Base-by-base conservation (phyloP, 257 asterid genomes). In the Penstemon davidsonii region DNA sequence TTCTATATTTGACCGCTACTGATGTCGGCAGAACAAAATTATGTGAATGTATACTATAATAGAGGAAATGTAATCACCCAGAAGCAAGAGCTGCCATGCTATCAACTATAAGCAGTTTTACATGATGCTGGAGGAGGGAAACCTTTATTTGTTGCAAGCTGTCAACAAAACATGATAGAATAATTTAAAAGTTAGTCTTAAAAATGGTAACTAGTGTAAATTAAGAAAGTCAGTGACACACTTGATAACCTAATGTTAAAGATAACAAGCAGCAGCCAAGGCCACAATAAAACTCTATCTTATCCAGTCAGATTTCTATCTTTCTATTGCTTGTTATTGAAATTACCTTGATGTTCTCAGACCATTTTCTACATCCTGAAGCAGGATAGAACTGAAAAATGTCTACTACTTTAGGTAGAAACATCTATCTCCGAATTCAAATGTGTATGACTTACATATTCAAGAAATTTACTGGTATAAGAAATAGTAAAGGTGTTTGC, bases 11-110 rank as follows among this genome's bases (percentile, higher is more conserved):
- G 52, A 46, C 52, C 6, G 52, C 12, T 46, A 49, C 39, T 33
- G 19, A 42, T 45, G 45, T 60, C 47, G 15, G 19, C 45, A 9
- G 60, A 42, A 67, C 8, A 4, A 6, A 47, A 57, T 25, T 42
- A 43, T 36, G 41, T 50, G 64, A 60, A 53, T 4, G 44, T 56
- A 39, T 60, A 57, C 33, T 50, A 65, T 49, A 66, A 73, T 7
- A 64, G 56, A 61, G 73, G 66, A 59, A 68, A 74, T 36, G 61
- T 54, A 76, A 73, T 81, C 68, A 91, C 97, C 92, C 88, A 41
- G 89, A 75, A 73, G 83, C 78, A 72, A 88, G 88, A 71, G 97
- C 97, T 76, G 97, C 84, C 90, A 88, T 82, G 87, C 96, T 91
- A 81, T 91, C 96, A 54, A 91, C 79, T 70, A 91, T 77, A 52